Percentiles rank a stretch among this genome's conserved stretches.
phyloP scores from a whole-genome alignment of 805 yeast genomes.

The Metschnikowia proteae region DNA sequence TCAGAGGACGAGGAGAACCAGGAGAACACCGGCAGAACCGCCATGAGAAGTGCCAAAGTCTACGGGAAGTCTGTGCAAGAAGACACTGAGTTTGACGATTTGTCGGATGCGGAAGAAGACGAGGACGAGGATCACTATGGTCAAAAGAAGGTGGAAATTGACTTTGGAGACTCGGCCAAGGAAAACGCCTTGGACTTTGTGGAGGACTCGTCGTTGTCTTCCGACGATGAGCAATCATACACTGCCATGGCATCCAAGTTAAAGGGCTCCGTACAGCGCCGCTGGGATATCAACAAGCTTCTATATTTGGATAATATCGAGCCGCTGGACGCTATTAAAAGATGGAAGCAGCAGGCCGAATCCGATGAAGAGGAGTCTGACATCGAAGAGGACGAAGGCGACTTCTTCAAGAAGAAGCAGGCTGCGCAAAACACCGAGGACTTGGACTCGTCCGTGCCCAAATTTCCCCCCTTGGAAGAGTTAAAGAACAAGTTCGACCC shows the following conservation, averaged over 20 bases:
- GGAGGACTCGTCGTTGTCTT: slow-evolving; percentile 45
- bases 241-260: slow-evolving; percentile 56
- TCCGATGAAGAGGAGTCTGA: slow-evolving; percentile 37
- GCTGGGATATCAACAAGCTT: slow-evolving; percentile 78
- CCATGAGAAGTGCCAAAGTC: slow-evolving; percentile 54
- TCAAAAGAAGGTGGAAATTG: slow-evolving; percentile 43
- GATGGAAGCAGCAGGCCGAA: slow-evolving; percentile 61
- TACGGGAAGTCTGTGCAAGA: slow-evolving; percentile 52
- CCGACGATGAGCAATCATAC: slow-evolving; percentile 41
- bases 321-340: slow-evolving; percentile 64
- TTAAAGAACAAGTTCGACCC: slow-evolving; percentile 46
- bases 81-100: slow-evolving; percentile 41
- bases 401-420: slow-evolving; percentile 53
- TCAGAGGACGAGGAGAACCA: slow-evolving; percentile 31
- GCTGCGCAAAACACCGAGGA: slow-evolving; percentile 24
- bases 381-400: slow-evolving; percentile 36
- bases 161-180: slow-evolving; percentile 36
- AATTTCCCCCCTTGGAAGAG: slow-evolving; percentile 38
- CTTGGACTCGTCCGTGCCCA: slow-evolving; percentile 37
- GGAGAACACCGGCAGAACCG: slow-evolving; percentile 57
- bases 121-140: slow-evolving; percentile 28
- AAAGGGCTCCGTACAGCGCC: slow-evolving; percentile 48
- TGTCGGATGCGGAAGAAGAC: slow-evolving; percentile 42
- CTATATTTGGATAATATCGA: slow-evolving; percentile 74
- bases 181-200: slow-evolving; percentile 38